Evolutionary conservation across 2,329 filamentous ascomycete genomes (phyloP).

Genomic region (Leptoxyphium fumago): DNA sequence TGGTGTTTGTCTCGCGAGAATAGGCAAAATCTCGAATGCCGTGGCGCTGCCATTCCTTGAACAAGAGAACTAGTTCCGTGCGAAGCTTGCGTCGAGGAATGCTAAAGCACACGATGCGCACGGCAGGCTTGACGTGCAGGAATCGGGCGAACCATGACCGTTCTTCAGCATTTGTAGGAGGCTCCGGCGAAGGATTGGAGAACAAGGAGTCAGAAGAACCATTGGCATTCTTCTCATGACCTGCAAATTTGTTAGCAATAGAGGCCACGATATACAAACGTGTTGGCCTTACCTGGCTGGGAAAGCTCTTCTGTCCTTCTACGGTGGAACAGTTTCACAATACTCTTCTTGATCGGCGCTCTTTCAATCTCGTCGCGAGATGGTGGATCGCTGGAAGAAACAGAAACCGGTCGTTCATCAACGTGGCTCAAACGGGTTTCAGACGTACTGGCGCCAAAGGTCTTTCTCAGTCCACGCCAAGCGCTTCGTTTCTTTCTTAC

Average conservation of each 20-base stretch:
- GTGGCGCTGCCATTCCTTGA: conserved; percentile 60
- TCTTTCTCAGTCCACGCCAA: neutral
- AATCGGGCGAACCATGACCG: conserved; percentile 83
- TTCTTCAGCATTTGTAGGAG: conserved; percentile 22
- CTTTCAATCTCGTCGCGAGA: neutral
- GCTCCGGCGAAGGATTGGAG: conserved; percentile 18
- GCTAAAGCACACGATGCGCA: conserved; percentile 58
- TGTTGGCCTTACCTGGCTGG: conserved; percentile 7
- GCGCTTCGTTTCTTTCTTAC: neutral
- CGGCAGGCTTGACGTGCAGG: conserved; percentile 76
- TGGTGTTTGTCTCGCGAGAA: conserved; percentile 63
- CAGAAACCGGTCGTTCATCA: conserved; percentile 14
- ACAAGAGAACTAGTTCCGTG: conserved; percentile 58
- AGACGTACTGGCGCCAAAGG: neutral
- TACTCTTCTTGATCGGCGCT: conserved; percentile 6
- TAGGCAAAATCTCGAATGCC: conserved; percentile 69
- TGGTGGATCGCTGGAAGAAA: conserved; percentile 26
- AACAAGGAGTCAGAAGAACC: conserved; percentile 16
- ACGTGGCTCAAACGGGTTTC: conserved; percentile 9
- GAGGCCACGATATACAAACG: neutral
- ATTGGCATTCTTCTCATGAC: conserved; percentile 10
- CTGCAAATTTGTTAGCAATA: conserved; percentile 6
- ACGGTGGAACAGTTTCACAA: neutral
- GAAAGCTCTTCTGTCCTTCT: neutral
- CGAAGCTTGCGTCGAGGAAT: conserved; percentile 58